Conservation (phyloP, 192 early-diverging fungal species). For the Chytriomyces sp. region DNA sequence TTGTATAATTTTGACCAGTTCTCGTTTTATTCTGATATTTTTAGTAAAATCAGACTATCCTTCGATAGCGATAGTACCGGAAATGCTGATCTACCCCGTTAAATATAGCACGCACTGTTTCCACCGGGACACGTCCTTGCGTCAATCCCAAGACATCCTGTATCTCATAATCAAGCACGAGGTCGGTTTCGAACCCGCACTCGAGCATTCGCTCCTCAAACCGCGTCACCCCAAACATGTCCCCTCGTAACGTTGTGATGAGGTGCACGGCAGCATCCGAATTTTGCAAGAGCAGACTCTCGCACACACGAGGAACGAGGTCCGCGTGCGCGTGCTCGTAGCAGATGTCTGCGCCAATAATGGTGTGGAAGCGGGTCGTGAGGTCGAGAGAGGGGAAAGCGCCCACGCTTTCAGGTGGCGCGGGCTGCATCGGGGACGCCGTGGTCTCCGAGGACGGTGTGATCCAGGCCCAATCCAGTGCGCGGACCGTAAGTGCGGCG, state of each 20-base stretch:
- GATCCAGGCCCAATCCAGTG: constrained; percentile 7
- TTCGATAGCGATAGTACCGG: not conserved
- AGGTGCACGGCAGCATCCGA: not conserved
- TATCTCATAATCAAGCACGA: not conserved
- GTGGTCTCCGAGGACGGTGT: not conserved
- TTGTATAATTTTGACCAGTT: too few relatives aligned
- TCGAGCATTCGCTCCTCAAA: not conserved
- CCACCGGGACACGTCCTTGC: not conserved
- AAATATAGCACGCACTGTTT: not conserved
- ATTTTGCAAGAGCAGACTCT: not conserved
- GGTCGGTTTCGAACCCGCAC: not conserved
- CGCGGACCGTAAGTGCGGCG: not conserved
- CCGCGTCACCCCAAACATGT: not conserved
- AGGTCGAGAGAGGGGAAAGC: not conserved
- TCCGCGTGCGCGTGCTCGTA: constrained; percentile 12
- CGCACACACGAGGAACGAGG: constrained; percentile 1
- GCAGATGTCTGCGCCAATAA: constrained; percentile 18
- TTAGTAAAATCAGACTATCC: too few relatives aligned
- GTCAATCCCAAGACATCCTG: not conserved
- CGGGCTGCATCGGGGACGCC: not conserved
- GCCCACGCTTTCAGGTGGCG: too few relatives aligned
- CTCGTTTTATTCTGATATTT: too few relatives aligned
- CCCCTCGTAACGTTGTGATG: not conserved
- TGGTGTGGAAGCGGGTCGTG: not conserved
- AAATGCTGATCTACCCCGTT: not conserved